Conservation (phyloP, 805 yeast species). For the Zygosaccharomyces lentus region DNA sequence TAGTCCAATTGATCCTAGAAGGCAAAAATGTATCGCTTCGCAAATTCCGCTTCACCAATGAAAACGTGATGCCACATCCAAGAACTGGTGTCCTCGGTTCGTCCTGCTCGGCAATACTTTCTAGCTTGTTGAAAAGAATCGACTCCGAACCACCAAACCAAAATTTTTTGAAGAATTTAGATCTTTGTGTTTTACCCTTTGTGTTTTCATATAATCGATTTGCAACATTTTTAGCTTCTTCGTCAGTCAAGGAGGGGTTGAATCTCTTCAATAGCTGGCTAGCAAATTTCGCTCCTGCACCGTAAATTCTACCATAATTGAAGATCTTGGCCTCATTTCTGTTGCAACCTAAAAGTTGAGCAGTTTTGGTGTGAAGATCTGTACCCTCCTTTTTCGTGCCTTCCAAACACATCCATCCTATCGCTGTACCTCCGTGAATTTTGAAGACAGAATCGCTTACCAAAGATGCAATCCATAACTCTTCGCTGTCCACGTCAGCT, state of each 20-base stretch:
- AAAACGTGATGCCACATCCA: slow-evolving; percentile 90
- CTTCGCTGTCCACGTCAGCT: slow-evolving; percentile 98
- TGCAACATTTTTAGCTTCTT: slow-evolving; percentile 64
- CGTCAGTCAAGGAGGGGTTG: slow-evolving; percentile 63
- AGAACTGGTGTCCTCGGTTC: slow-evolving; percentile 85
- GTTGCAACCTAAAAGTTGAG: slow-evolving; percentile 79
- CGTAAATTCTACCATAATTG: slow-evolving; percentile 95
- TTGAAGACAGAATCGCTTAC: slow-evolving; percentile 89
- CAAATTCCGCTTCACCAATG: slow-evolving; percentile 63
- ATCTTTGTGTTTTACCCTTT: slow-evolving; percentile 57
- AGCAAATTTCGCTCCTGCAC: slow-evolving; percentile 94
- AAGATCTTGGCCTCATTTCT: slow-evolving; percentile 92
- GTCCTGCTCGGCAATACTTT: slow-evolving; percentile 76
- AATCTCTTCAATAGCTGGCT: slow-evolving; percentile 77
- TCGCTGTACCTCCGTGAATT: slow-evolving; percentile 91
- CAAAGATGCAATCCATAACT: slow-evolving; percentile 94
- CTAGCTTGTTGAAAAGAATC: slow-evolving; percentile 82
- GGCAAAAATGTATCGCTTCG: slow-evolving; percentile 68
- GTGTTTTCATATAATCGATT: slow-evolving; percentile 69
- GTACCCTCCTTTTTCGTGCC: slow-evolving; percentile 91
- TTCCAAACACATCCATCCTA: slow-evolving; percentile 99
- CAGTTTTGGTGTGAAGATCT: slow-evolving; percentile 92
- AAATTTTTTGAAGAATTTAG: slow-evolving; percentile 35
- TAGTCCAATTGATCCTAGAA: slow-evolving; percentile 94
- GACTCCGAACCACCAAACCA: slow-evolving; percentile 95